Evolutionary conservation across 2,329 filamentous ascomycete species (phyloP), one percentile per base, ranked within the genome.

Genomic region (Aspergillus brunneoviolaceus): DNA sequence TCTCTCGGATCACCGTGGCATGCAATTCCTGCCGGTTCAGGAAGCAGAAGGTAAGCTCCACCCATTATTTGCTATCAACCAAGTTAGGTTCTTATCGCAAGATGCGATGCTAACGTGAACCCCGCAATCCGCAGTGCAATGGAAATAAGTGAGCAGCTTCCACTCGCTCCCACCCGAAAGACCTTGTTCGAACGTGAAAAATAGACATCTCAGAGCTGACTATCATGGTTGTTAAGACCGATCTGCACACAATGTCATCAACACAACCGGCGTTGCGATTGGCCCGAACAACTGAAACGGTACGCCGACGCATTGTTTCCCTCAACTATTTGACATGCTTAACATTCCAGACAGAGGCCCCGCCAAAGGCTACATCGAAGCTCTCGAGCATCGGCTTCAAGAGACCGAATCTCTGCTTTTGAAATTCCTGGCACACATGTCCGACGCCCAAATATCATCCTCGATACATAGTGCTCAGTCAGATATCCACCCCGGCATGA

Each of bases 351-450:
- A 27, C 42, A 80, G 79, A 54, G 79, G 79, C 1, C 79, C 79
- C 6, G 74, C 78, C n/a, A 81, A 80, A 61, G 79, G 79, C 7
- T 80, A 81, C 55, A 73, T 77, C 19, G 79, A 80, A 66, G 74
- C 76, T 16, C 63, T 81, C 19, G 78, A 80, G 51, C 70, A 77
- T 25, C 72, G 79, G 42, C 71, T 81, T 1, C 71, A 74, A 49
- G 74, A 78, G 51, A 79, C 78, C 0, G 79, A 81, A 60, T 70
- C 63, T 1, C 69, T 76, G 14, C 67, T 81, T 12, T 59, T 81
- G 9, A 72, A 68, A 21, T 58, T 80, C 7, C 68, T 79, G 4
- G 68, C 73, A 14, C 67, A 73, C 3, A 60, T 76, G 25, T 66
- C 73, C 1, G 64, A 74, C 39, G 56, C 68, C 3, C 74, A 78